phyloP scores from a whole-genome alignment of 2,329 filamentous ascomycete species.

The Aspergillus piperis region DNA sequence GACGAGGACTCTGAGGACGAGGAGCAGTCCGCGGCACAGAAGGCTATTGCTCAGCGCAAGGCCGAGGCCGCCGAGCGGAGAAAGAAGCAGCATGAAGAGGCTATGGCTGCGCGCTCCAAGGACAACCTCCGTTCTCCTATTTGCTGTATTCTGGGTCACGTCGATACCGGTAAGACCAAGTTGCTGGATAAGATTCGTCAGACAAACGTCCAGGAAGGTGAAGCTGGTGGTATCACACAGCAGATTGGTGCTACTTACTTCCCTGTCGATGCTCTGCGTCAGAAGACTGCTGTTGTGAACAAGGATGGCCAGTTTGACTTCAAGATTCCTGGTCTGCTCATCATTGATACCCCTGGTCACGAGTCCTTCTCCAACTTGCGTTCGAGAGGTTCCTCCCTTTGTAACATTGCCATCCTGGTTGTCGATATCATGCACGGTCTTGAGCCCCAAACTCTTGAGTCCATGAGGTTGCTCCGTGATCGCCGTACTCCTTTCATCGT shows the following conservation, averaged over 20 bases:
- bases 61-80: conserved; percentile 85
- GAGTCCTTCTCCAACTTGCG: conserved; percentile 99
- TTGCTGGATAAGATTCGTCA: conserved; percentile 96
- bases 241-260: conserved; percentile 99
- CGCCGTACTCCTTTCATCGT: conserved; percentile 98
- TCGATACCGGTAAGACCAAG: conserved; percentile 99
- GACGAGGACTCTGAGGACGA: conserved; percentile 65
- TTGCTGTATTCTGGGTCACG: conserved; percentile 99
- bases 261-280: conserved; percentile 85
- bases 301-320: conserved; percentile 86
- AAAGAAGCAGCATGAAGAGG: conserved; percentile 87
- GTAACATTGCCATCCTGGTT: conserved; percentile 98
- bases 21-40: conserved; percentile 69
- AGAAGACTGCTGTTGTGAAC: conserved; percentile 94
- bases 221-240: conserved; percentile 98
- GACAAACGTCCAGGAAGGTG: conserved; percentile 97
- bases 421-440: conserved; percentile 99
- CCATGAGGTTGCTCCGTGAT: conserved; percentile 89
- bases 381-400: conserved; percentile 94
- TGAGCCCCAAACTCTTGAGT: conserved; percentile 95
- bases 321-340: conserved; percentile 93
- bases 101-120: conserved; percentile 84
- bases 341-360: conserved; percentile 99
- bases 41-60: conserved; percentile 75
- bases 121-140: conserved; percentile 96